Conservation (phyloP, 169 alveolate species). For the Plasmodium gallinaceum region DNA sequence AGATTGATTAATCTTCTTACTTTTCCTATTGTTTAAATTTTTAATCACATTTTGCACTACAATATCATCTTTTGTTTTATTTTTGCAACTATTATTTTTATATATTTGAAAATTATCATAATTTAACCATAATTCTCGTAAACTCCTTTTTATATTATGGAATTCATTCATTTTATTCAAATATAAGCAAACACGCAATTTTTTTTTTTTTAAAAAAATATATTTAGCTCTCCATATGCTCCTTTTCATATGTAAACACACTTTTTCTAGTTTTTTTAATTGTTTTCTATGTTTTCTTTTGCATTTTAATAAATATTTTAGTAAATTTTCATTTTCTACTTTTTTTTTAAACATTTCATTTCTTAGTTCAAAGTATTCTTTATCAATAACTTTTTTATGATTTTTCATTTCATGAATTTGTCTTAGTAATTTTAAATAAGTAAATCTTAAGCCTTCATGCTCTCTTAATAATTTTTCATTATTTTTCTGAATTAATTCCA, state of each 20-base stretch:
- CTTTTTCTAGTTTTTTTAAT: slow-evolving; percentile 9
- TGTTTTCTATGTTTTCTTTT: slow-evolving; percentile 31
- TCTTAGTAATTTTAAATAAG: slow-evolving; percentile 53
- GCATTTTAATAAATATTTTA: slow-evolving; percentile 15
- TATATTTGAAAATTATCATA: background rate
- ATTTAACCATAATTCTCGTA: background rate
- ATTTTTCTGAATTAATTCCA: slow-evolving; percentile 14
- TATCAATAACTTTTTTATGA: slow-evolving; percentile 10
- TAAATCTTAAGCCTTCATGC: slow-evolving; percentile 10
- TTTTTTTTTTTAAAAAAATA: slow-evolving; percentile 39
- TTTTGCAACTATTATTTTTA: background rate
- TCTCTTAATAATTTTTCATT: slow-evolving; percentile 28
- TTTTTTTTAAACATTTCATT: slow-evolving; percentile 39
- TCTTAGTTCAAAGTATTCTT: slow-evolving; percentile 47
- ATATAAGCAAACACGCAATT: slow-evolving; percentile 22
- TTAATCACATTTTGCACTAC: too few species aligned
- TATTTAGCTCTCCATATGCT: background rate
- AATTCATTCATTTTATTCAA: slow-evolving; percentile 24
- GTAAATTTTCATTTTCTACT: slow-evolving; percentile 68
- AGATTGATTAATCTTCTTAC: background rate
- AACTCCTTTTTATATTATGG: slow-evolving; percentile 2
- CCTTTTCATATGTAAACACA: background rate
- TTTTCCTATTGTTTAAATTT: background rate
- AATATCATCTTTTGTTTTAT: too few species aligned
- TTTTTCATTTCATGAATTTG: slow-evolving; percentile 44